Conservation (phyloP, 2,329 filamentous ascomycete species). For the Hymenoscyphus salicellus region DNA sequence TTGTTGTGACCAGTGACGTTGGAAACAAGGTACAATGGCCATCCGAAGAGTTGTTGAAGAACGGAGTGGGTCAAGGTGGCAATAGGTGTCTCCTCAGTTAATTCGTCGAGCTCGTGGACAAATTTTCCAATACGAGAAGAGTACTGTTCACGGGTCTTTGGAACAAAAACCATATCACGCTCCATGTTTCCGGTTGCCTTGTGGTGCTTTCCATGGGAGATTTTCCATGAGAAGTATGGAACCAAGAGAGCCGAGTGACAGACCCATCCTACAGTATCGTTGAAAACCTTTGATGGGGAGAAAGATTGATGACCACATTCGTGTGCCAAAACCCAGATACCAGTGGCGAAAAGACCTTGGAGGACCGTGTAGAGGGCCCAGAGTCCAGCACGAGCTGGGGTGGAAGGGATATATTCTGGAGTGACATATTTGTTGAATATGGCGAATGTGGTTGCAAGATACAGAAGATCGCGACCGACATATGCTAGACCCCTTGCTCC, state of each 20-base stretch:
- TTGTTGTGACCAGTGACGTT: constrained; percentile 97
- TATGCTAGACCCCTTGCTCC: constrained; percentile 72
- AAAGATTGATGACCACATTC: constrained; percentile 98
- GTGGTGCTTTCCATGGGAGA: constrained; percentile 99
- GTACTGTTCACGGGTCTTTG: constrained; percentile 80
- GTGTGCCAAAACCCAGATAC: constrained; percentile 93
- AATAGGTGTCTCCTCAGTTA: constrained; percentile 92
- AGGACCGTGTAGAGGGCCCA: constrained; percentile 67
- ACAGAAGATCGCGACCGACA: constrained; percentile 75
- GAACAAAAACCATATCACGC: constrained; percentile 99
- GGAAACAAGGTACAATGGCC: constrained; percentile 85
- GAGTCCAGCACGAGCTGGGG: constrained; percentile 60
- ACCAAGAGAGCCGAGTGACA: constrained; percentile 86
- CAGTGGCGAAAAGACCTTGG: constrained; percentile 90
- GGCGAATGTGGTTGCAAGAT: constrained; percentile 74
- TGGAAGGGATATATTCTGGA: constrained; percentile 74
- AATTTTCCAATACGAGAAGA: constrained; percentile 71
- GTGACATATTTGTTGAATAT: constrained; percentile 88
- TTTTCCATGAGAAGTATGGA: constrained; percentile 99
- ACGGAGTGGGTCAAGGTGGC: constrained; percentile 72
- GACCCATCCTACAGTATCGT: constrained; percentile 90
- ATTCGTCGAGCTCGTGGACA: constrained; percentile 78
- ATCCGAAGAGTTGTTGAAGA: constrained; percentile 84
- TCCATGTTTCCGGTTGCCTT: constrained; percentile 97
- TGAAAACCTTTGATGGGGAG: constrained; percentile 84